Conservation (phyloP, 2,329 filamentous ascomycete genomes). For the Cladosporium sphaerospermum region DNA sequence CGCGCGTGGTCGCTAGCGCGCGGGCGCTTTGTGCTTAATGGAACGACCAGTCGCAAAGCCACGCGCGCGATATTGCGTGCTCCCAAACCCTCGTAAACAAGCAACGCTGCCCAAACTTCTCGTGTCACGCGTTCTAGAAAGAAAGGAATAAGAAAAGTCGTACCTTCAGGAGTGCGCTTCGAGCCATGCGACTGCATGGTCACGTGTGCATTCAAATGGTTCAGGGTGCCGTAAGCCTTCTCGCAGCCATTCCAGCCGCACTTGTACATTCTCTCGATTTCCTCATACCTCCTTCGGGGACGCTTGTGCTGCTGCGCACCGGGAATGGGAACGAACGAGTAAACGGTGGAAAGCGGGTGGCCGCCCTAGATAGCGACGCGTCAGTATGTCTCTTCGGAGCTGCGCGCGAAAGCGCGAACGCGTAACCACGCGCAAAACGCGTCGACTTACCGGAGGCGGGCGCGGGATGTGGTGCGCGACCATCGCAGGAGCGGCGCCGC, state of each 20-base stretch:
- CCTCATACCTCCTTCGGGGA: slow-evolving; percentile 86
- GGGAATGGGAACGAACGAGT: slow-evolving; percentile 95
- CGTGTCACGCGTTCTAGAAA: neutral
- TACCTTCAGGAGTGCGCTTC: slow-evolving; percentile 97
- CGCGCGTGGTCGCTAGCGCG: slow-evolving; percentile 24
- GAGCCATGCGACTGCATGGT: slow-evolving; percentile 96
- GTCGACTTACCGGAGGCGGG: slow-evolving; percentile 54
- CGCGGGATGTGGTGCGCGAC: slow-evolving; percentile 52
- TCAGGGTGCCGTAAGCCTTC: slow-evolving; percentile 95
- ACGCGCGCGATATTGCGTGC: neutral
- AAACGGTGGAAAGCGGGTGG: slow-evolving; percentile 67
- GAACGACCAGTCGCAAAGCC: slow-evolving; percentile 21
- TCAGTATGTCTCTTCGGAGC: slow-evolving; percentile 16
- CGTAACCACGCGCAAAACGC: slow-evolving; percentile 9
- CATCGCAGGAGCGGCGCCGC: slow-evolving; percentile 51
- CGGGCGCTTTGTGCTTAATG: slow-evolving; percentile 22
- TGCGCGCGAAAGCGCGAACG: neutral
- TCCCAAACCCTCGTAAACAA: neutral
- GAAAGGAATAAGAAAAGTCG: slow-evolving; percentile 29
- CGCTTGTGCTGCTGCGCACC: slow-evolving; percentile 96
- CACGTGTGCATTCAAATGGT: slow-evolving; percentile 95
- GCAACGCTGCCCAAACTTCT: neutral
- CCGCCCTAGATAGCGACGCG: slow-evolving; percentile 36
- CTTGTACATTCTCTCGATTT: slow-evolving; percentile 99
- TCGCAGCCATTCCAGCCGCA: slow-evolving; percentile 98